Conservation (phyloP, 257 asterid genomes). For the Fraxinus excelsior region DNA sequence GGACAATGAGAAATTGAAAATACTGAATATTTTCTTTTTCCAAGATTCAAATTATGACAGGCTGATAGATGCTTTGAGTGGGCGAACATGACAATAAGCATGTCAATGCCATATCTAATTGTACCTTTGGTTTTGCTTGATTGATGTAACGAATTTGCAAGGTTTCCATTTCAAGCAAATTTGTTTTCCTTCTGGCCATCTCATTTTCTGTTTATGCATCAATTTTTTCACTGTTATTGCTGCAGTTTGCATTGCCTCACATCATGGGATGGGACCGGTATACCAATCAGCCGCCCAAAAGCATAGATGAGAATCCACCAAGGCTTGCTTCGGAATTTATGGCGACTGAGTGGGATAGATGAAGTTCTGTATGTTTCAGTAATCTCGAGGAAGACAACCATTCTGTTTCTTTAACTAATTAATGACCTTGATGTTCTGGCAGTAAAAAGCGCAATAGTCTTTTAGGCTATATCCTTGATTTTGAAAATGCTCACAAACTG, state of each 20-base stretch:
- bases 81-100: neutral
- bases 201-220: constrained; percentile 9
- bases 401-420: constrained; percentile 8
- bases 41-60: neutral
- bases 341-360: constrained; percentile 81
- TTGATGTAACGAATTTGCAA: neutral
- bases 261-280: constrained; percentile 86
- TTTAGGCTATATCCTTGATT: neutral
- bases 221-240: constrained; percentile 8
- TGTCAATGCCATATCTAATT: neutral
- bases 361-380: constrained; percentile 18
- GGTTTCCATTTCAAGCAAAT: neutral
- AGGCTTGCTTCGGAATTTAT: constrained; percentile 37
- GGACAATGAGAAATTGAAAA: neutral
- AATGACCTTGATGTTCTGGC: constrained; percentile 1
- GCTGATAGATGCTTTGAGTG: neutral
- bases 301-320: constrained; percentile 33
- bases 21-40: neutral
- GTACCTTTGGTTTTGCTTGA: constrained; percentile 5
- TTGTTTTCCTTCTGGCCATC: neutral
- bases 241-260: constrained; percentile 96
- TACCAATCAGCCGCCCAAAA: constrained; percentile 35
- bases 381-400: constrained; percentile 11
- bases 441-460: neutral
- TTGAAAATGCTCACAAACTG: constrained; percentile 21